phyloP scores from a whole-genome alignment of 495 filamentous ascomycete genomes.

The Trichoderma orchidacearum region DNA sequence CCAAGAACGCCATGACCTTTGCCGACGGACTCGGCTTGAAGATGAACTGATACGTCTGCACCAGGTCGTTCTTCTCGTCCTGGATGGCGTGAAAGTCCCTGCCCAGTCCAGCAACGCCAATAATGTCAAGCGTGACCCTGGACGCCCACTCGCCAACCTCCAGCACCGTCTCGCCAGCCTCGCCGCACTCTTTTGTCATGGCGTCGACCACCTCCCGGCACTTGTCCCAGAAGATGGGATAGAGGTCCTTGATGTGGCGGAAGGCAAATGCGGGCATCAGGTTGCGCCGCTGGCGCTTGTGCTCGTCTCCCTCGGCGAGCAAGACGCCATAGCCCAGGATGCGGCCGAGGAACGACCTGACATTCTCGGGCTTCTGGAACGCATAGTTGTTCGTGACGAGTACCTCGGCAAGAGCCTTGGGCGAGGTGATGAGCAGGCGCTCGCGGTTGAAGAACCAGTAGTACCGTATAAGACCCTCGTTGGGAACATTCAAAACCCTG shows the following conservation, averaged over 20 bases:
- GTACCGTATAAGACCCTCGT: slow-evolving; percentile 78
- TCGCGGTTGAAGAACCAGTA: slow-evolving; percentile 55
- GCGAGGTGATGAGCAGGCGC: slow-evolving; percentile 48
- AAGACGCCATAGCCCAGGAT: slow-evolving; percentile 66
- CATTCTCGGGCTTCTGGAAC: slow-evolving; percentile 54
- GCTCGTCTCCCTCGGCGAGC: slow-evolving; percentile 75
- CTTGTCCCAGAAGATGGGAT: slow-evolving; percentile 74
- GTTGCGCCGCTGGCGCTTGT: slow-evolving; percentile 67
- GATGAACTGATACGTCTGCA: slow-evolving; percentile 47
- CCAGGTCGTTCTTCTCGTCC: slow-evolving; percentile 49
- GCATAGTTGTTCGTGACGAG: slow-evolving; percentile 61
- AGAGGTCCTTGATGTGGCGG: slow-evolving; percentile 75
- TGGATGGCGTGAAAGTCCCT: slow-evolving; percentile 62
- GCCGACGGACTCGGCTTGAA: slow-evolving; percentile 32
- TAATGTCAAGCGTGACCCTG: slow-evolving; percentile 74
- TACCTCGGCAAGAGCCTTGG: slow-evolving; percentile 55
- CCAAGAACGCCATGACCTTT: slow-evolving; percentile 28
- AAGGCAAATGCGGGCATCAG: slow-evolving; percentile 78
- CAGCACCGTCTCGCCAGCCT: slow-evolving; percentile 35
- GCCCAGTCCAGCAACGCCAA: slow-evolving; percentile 70
- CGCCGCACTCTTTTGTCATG: slow-evolving; percentile 5
- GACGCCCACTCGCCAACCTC: slow-evolving; percentile 57
- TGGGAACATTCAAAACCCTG: slow-evolving; percentile 59
- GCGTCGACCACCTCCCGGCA: slow-evolving; percentile 22
- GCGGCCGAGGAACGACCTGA: slow-evolving; percentile 43